These are phyloP conservation scores for Chalaropsis thielavioides DNA, from an alignment of 2,329 filamentous ascomycete genomes.

Conservation along the genomic window DNA sequence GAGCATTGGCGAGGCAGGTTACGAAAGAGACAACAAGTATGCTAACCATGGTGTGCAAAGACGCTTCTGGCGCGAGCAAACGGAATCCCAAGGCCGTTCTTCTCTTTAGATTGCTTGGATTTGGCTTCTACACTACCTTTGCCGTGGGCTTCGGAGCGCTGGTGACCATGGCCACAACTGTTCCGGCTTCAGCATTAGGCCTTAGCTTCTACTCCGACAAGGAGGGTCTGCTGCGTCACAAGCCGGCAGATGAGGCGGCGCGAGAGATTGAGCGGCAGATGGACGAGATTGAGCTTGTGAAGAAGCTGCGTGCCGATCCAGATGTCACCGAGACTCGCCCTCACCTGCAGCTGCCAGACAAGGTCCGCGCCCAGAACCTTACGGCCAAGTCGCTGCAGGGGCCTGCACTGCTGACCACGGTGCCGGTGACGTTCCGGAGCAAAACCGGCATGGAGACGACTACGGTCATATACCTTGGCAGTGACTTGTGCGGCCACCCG, in stretches of 20 bases:
- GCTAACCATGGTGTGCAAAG: neutral
- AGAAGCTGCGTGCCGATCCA: constrained; percentile 50
- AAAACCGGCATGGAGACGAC: constrained; percentile 54
- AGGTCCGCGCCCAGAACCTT: constrained; percentile 57
- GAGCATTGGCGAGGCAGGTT: neutral
- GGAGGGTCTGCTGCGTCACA: constrained; percentile 56
- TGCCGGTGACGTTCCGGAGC: constrained; percentile 65
- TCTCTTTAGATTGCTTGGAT: constrained; percentile 8
- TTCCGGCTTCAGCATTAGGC: constrained; percentile 17
- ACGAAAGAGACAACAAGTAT: neutral
- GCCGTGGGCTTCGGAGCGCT: constrained; percentile 11
- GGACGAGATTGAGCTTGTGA: constrained; percentile 57
- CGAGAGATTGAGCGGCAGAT: constrained; percentile 58
- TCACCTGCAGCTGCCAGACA: constrained; percentile 68
- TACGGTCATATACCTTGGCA: constrained; percentile 55
- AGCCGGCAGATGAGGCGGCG: constrained; percentile 38
- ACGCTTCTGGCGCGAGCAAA: constrained; percentile 2
- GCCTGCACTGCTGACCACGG: constrained; percentile 60
- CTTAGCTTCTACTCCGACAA: constrained; percentile 39
- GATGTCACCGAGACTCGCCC: constrained; percentile 65
- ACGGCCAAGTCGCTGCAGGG: constrained; percentile 70
- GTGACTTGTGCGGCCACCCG: constrained; percentile 73
- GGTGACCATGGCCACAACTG: constrained; percentile 16
- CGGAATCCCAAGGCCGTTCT: constrained; percentile 9
- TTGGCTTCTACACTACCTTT: constrained; percentile 11